Evolutionary conservation across 2,329 filamentous ascomycete species (phyloP), one percentile per base, ranked within the genome.

Genomic region (Fusarium redolens): DNA sequence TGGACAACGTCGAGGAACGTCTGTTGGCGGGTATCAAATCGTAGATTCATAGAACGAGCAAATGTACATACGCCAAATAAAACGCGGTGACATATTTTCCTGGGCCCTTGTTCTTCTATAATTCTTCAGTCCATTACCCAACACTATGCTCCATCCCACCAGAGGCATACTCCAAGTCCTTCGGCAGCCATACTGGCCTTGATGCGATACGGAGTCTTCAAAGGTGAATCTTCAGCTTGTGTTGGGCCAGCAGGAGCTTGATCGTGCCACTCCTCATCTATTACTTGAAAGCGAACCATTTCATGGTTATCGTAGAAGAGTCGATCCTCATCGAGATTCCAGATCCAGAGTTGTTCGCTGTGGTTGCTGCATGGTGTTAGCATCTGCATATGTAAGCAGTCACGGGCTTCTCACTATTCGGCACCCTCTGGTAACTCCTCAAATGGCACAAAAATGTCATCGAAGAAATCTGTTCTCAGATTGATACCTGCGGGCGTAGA

Each of bases 291-390:
- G 44, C 96, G 90, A 33, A 97, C 95, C 77, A 92, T 91, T 83
- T 98, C 96, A 78, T 96, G 92, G 77, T 92, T 92, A 81, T 99
- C 96, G 81, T 96, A 97, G 81, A 92, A 97, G 74, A 97, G 90
- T 33, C 91, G 88, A 20, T 91, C 87, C 35, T 89, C 91, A 20
- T 94, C 93, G 14, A 91, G 89, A 35, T 92, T 89, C 93, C 94
- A 98, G 43, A 96, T 89, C 92, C 94, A 98, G 5, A 94, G 88
- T 75, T 93, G 90, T 75, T 97, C 93, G 63, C 88, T 88, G 71
- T 91, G 89, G 70, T 93, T 91, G 78, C 92, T 94, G 65, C 51
- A 57, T 37, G 10, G 17, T 28, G 65, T 78, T 30, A 78, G 74
- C 17, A 22, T 33, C 20, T 50, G 30, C 17, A 4, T 14, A 13